Evolutionary conservation across 495 filamentous ascomycete genomes (phyloP).

Genomic region (Chaetomidium leptoderma): DNA sequence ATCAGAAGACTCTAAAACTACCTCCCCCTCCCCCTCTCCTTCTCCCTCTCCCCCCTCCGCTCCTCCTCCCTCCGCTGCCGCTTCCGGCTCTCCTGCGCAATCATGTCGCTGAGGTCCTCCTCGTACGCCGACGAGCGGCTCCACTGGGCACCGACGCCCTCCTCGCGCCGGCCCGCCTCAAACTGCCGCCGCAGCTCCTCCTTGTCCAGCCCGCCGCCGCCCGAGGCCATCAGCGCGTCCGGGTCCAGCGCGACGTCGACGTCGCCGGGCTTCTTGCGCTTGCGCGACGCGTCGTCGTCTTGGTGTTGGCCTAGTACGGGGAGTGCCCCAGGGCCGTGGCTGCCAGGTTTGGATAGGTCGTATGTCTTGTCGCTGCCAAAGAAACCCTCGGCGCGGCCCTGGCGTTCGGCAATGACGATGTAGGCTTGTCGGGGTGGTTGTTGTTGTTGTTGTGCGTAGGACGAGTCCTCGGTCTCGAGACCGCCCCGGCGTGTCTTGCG

Average conservation of each 20-base stretch:
- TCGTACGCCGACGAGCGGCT: constrained; percentile 51
- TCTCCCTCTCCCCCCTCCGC: constrained; percentile 47
- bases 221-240: constrained; percentile 64
- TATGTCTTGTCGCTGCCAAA: constrained; percentile 93
- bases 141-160: constrained; percentile 63
- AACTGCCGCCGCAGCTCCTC: constrained; percentile 58
- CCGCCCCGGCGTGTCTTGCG: constrained; percentile 83
- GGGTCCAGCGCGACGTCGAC: constrained; percentile 88
- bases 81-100: constrained; percentile 88
- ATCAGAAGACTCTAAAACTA: too few relatives aligned
- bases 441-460: too few relatives aligned
- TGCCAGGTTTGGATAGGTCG: constrained; percentile 63
- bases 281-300: constrained; percentile 63
- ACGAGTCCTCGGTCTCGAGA: constrained; percentile 80
- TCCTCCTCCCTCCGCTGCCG: constrained; percentile 82
- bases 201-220: constrained; percentile 62
- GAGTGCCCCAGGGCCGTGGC: constrained; percentile 6
- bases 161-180: constrained; percentile 69
- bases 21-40: neutral
- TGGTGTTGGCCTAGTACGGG: constrained; percentile 73
- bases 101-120: constrained; percentile 95
- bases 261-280: constrained; percentile 93
- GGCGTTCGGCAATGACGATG: constrained; percentile 84
- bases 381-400: constrained; percentile 80
- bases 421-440: constrained; percentile 66